Base-by-base conservation (phyloP, 768 basidiomycete genomes). In the Mycena rosella region DNA sequence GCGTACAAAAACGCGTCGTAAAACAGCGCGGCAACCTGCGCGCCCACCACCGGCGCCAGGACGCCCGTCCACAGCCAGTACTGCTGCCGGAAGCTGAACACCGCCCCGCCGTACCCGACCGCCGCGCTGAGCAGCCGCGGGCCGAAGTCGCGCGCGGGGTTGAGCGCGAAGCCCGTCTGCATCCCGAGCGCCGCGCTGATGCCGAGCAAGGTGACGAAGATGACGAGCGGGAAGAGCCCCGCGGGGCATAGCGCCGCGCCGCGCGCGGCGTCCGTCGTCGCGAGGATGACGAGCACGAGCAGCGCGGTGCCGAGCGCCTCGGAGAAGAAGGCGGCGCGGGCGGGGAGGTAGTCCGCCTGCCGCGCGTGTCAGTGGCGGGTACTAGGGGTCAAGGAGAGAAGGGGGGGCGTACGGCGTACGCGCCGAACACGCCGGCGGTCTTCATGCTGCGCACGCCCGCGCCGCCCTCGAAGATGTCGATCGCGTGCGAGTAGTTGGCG, bases 141-240 rank as follows among this genome's bases (percentile, higher is more conserved):
- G 20, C 88, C 87, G 44, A 88, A 76, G 74, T 88, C 87, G 72
- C 87, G 84, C n/a, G 88, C 86, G 47, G 88, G 88, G 69, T 88
- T 88, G 45, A 88, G 73, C 2, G 87, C 84, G 68, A 78, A 85
- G 51, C 82, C 85, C 74, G 72, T 88, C 70, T 88, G 80, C 81
- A 86, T 82, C 7, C 87, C 88, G 53, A 88, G 79, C n/a, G 78
- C 76, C 0, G 81, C 65, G 38, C 82, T 84, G 59, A 88, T 82
- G 29, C 83, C 87, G 26, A 88, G 80, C 40, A 87, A 72, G 36
- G 75, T 57, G 60, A 88, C 64, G 74, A 88, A 87, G 20, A 88
- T 67, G 8, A 74, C 80, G 51, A 88, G 67, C 13, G 86, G 84
- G 17, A 84, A 79, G n/a, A 87, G 78, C 6, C 82, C 84, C 4